Percentiles rank a stretch among this genome's conserved stretches.
phyloP scores from a whole-genome alignment of 768 basidiomycete species.

The Bullera alba region DNA sequence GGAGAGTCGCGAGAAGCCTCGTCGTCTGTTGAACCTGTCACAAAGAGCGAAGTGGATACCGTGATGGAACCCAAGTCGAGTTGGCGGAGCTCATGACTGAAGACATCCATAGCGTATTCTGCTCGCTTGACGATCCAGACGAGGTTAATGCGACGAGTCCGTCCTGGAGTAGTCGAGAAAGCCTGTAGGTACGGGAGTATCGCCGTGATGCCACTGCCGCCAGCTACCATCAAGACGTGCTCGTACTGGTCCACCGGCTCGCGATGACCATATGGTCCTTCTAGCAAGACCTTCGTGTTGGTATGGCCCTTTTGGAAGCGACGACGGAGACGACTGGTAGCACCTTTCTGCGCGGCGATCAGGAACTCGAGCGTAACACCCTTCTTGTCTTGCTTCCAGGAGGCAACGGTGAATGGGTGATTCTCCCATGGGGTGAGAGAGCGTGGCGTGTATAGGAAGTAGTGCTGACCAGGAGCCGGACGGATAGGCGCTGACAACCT shows the following conservation, averaged over 20 bases:
- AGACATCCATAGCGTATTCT: constrained; percentile 10
- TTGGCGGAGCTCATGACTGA: constrained; percentile 9
- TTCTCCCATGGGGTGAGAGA: constrained; percentile 25
- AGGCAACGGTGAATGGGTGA: constrained; percentile 30
- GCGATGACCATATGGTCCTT: constrained; percentile 27
- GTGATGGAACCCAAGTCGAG: neutral
- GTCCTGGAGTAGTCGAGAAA: neutral
- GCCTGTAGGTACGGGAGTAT: constrained; percentile 13
- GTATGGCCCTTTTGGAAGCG: neutral
- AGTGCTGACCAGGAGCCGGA: constrained; percentile 22
- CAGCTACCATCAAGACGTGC: constrained; percentile 15
- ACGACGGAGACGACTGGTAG: constrained; percentile 9
- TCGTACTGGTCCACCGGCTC: constrained; percentile 9
- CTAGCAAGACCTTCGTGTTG: constrained; percentile 12
- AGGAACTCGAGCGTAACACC: constrained; percentile 12
- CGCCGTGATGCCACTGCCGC: constrained; percentile 20
- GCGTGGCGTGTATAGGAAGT: constrained; percentile 21
- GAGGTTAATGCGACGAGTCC: constrained; percentile 4
- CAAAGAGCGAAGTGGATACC: too few species aligned
- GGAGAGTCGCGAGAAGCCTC: too few species aligned
- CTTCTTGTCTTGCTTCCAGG: constrained; percentile 6
- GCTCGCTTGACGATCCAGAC: constrained; percentile 14
- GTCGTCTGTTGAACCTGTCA: too few species aligned
- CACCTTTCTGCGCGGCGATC: constrained; percentile 10
- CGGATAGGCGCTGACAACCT: constrained; percentile 6